Base-by-base conservation (phyloP, 2,329 filamentous ascomycete species). In the Escovopsis sp. region DNA sequence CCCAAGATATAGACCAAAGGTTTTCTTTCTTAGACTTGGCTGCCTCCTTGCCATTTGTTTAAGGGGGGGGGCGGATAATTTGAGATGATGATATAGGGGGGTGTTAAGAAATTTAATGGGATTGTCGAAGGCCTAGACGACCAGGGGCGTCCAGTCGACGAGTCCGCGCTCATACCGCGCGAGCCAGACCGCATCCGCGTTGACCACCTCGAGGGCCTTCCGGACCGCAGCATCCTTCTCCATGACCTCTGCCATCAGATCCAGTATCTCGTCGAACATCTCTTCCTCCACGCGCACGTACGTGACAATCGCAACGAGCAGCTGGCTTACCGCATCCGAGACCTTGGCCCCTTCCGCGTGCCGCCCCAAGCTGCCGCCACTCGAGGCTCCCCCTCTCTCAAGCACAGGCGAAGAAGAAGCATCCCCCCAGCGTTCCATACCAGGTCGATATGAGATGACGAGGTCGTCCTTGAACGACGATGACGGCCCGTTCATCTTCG, bases 151-250 rank as follows among this genome's bases (percentile, higher is more conserved):
- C 41, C 45, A 47, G 35, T 58, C 46, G 26, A 62, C 47, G 39
- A 55, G 43, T 9, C 67, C 65, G 36, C 54, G 53, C 46, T 68
- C 58, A 37, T 70, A 68, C 48, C 71, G 55, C 28, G 63, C 61
- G 43, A 88, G 55, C 84, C 84, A 92, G 4, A 90, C 77, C 2
- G 79, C 78, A 60, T 90, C 83, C 1, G 67, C 61, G 52, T 88
- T 86, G 35, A 79, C 58, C 3, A 51, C 56, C 43, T 80, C 73
- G 31, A 90, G 54, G 10, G 71, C 73, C 25, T 58, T 55, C 33
- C 63, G 66, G 10, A 78, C 66, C 33, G 69, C 60, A 2, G 47
- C 36, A 19, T 64, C 58, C 25, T 50, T 55, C 34, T 62, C 54
- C 31, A 76, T 43, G 27, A 62, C 51, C 23, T 66, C 66, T 3